Conservation (phyloP, 176 grass and related monocot genomes). For the Musa acuminata region DNA sequence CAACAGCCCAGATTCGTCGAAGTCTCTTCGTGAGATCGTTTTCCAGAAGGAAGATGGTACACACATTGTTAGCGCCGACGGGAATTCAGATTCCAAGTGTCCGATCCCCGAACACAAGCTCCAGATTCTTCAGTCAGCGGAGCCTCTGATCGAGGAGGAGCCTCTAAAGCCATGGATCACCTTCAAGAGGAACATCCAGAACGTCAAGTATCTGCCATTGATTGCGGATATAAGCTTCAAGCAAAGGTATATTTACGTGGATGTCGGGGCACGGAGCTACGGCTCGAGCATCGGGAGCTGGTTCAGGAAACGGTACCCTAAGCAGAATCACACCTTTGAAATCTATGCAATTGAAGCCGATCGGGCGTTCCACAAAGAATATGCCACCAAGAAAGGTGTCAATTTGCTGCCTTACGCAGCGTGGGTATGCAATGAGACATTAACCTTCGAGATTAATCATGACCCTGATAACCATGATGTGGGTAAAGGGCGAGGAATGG, state of each 20-base stretch:
- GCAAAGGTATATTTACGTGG: slow-evolving; percentile 50
- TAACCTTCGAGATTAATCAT: slow-evolving; percentile 58
- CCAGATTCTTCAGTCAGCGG: slow-evolving; percentile 35
- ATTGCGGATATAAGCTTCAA: slow-evolving; percentile 62
- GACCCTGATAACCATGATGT: slow-evolving; percentile 37
- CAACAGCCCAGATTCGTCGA: slow-evolving; percentile 16
- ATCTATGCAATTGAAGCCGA: slow-evolving; percentile 75
- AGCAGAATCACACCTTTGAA: slow-evolving; percentile 69
- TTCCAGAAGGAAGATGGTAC: slow-evolving; percentile 38
- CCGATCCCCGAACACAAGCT: slow-evolving; percentile 31
- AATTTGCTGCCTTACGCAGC: slow-evolving; percentile 58
- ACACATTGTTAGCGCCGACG: slow-evolving; percentile 16
- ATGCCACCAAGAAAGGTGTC: slow-evolving; percentile 45
- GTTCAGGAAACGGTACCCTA: slow-evolving; percentile 77
- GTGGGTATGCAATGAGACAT: slow-evolving; percentile 66
- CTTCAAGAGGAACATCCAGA: slow-evolving; percentile 54
- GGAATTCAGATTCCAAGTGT: slow-evolving; percentile 31
- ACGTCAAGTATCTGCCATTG: slow-evolving; percentile 53
- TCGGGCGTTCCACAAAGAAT: slow-evolving; percentile 50
- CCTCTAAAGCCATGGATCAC: slow-evolving; percentile 64
- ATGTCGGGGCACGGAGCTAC: slow-evolving; percentile 61
- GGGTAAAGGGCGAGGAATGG: slow-evolving; percentile 48
- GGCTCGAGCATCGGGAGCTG: slow-evolving; percentile 70
- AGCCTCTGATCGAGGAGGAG: slow-evolving; percentile 50
- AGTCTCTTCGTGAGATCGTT: slow-evolving; percentile 38